phyloP scores from a whole-genome alignment of 164 flowering plant species.

The Magnolia changhungtana region DNA sequence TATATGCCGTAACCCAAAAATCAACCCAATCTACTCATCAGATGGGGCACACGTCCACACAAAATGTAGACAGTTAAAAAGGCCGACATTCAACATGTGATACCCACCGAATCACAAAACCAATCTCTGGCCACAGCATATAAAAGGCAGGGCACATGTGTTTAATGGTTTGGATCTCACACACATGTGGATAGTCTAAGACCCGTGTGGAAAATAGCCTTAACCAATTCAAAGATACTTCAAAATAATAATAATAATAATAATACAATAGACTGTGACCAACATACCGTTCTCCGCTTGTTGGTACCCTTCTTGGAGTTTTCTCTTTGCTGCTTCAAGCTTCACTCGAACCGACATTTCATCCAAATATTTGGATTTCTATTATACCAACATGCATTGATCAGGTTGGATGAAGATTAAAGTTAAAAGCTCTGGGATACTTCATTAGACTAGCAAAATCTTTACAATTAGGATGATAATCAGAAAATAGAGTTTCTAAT shows the following conservation, averaged over 20 bases:
- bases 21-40: no score
- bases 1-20: no score
- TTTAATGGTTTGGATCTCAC: no score
- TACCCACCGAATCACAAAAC: background rate
- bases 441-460: no score
- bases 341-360: slow-evolving; percentile 40
- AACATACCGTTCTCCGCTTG: slow-evolving; percentile 70
- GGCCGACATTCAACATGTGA: background rate
- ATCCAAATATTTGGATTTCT: slow-evolving; percentile 46
- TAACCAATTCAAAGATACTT: background rate
- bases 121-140: background rate
- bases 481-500: background rate
- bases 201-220: background rate
- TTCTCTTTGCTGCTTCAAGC: slow-evolving; percentile 68
- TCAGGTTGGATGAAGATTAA: background rate
- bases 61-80: background rate
- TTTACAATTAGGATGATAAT: background rate
- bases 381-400: background rate
- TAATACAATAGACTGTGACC: no score
- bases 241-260: background rate
- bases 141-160: no score
- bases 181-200: no score
- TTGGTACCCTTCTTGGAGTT: slow-evolving; percentile 73
- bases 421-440: no score
- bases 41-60: background rate